phyloP scores from a whole-genome alignment of 805 yeast genomes.

The Hagleromyces aurorensis region DNA sequence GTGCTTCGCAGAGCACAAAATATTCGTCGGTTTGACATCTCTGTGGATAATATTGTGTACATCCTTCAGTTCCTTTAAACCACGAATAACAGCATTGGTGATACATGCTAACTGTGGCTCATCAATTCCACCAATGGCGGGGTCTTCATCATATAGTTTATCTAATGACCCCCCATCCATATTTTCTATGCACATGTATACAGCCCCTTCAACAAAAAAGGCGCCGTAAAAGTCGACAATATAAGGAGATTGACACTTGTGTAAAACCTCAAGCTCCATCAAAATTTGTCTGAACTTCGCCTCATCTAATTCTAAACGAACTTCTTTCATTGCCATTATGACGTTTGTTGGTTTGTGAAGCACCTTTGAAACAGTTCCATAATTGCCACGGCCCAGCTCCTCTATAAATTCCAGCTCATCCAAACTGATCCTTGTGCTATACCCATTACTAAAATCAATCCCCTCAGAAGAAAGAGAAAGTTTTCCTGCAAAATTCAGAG shows the following conservation, averaged over 20 bases:
- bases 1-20: slow-evolving; percentile 58
- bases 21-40: slow-evolving; percentile 95
- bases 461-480: slow-evolving; percentile 89
- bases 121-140: slow-evolving; percentile 48
- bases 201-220: slow-evolving; percentile 94
- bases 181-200: slow-evolving; percentile 94
- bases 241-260: slow-evolving; percentile 81
- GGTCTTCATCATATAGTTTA: slow-evolving; percentile 57
- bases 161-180: slow-evolving; percentile 97
- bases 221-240: slow-evolving; percentile 98
- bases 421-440: slow-evolving; percentile 75
- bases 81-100: slow-evolving; percentile 70
- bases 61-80: slow-evolving; percentile 79
- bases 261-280: slow-evolving; percentile 93
- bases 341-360: slow-evolving; percentile 88
- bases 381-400: slow-evolving; percentile 92
- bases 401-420: slow-evolving; percentile 78
- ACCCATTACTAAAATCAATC: slow-evolving; percentile 81
- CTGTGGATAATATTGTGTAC: slow-evolving; percentile 88
- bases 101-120: slow-evolving; percentile 77
- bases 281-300: slow-evolving; percentile 87
- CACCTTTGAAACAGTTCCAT: slow-evolving; percentile 92
- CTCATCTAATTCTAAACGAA: slow-evolving; percentile 85
- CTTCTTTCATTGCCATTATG: slow-evolving; percentile 96
- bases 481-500: slow-evolving; percentile 86